Evolutionary conservation across 176 grass and related monocot species (phyloP).

Genomic region (Carex myosuroides): DNA sequence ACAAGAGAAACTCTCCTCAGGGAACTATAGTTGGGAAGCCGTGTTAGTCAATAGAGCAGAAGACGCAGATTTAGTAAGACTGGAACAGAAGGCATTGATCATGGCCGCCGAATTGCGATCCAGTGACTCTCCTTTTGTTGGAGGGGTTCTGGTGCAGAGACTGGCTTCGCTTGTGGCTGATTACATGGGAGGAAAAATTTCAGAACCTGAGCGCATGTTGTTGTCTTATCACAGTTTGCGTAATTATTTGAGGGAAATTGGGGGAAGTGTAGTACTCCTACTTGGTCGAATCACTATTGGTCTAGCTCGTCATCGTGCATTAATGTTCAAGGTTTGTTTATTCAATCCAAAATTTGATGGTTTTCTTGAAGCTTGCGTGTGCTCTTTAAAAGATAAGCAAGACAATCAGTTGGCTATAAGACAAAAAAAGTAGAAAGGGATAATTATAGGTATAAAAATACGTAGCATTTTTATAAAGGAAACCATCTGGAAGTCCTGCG

Average conservation of each 20-base stretch:
- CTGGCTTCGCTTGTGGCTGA: slow-evolving; percentile 63
- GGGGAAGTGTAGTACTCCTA: slow-evolving; percentile 60
- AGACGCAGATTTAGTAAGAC: slow-evolving; percentile 70
- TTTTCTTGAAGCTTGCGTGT: background rate
- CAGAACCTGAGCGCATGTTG: slow-evolving; percentile 63
- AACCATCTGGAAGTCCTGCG: too few relatives aligned
- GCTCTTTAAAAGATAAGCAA: background rate
- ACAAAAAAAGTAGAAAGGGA: too few relatives aligned
- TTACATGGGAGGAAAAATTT: slow-evolving; percentile 84
- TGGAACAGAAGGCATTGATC: slow-evolving; percentile 54
- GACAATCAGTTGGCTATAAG: too few relatives aligned
- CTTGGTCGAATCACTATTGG: slow-evolving; percentile 81
- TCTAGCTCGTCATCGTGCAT: slow-evolving; percentile 83
- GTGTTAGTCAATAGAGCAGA: slow-evolving; percentile 83
- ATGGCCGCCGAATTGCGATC: slow-evolving; percentile 39
- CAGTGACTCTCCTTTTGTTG: slow-evolving; percentile 45
- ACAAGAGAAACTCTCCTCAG: slow-evolving; percentile 46
- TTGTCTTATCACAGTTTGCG: slow-evolving; percentile 49
- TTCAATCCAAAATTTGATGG: background rate
- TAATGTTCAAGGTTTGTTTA: slow-evolving; percentile 84
- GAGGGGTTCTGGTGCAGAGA: slow-evolving; percentile 62
- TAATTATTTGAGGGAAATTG: slow-evolving; percentile 39
- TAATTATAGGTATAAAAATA: too few relatives aligned
- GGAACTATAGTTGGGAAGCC: slow-evolving; percentile 66
- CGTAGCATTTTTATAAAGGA: too few relatives aligned